Evolutionary conservation across 2,329 filamentous ascomycete genomes (phyloP), one percentile per base, ranked within the genome.

Genomic region (Aspergillus viridinutans): DNA sequence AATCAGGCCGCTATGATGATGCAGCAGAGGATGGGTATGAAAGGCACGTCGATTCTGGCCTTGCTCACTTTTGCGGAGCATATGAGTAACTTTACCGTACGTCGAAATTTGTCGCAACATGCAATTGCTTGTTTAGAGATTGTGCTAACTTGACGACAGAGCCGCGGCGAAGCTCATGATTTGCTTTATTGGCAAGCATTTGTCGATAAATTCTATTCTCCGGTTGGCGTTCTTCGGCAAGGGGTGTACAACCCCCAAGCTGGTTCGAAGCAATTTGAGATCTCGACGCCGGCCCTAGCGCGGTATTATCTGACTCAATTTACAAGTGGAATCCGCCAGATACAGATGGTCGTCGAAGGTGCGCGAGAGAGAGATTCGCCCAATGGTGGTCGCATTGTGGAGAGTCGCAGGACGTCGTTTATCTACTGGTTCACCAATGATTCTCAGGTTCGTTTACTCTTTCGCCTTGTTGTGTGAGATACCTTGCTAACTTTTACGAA

Each of bases 251-350:
- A 77, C 26, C 66, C 71, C 4, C 80, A 83, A 21, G 76, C 76
- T 56, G 84, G 86, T 48, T 80, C 88, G 55, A 97, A 95, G 77
- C 85, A 89, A 67, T 97, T 92, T 67, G 92, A 97, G 71, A 91
- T 97, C 50, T 84, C 88, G 2, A 90, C 85, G 57, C 85, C 92
- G 3, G 90, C 90, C 0, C 80, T 99, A 49, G 85, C 93, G 35
- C 86, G 93, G 67, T 97, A 94, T 73, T 97, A 96, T 71, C 86
- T 89, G 66, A 92, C 90, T 0, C 89, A 96, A 67, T 97, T 94
- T 70, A 87, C 88, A 56, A 93, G 90, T 59, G 92, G 92, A 6
- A 87, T 97, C 55, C 88, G 85, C 64, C 90, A 87, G 54, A 90
- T 97, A 65, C 91, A 96, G 71, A 83, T 97, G 70, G 85, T 92